Conservation (phyloP, 148 eudicot species). For the Linanthus parryae region DNA sequence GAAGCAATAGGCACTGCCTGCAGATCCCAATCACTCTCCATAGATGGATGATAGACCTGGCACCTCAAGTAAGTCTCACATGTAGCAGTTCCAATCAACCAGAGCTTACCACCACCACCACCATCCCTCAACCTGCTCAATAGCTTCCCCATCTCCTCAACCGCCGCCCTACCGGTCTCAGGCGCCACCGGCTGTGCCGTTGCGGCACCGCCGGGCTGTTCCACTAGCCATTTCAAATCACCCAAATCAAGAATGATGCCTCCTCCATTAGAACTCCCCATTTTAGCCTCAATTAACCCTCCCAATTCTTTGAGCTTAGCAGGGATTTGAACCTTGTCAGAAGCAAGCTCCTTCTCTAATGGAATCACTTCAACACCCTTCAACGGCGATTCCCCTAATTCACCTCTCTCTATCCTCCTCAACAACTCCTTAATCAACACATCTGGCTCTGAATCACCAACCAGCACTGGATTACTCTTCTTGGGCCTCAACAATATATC, state of each 20-base stretch:
- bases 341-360: constrained; percentile 34
- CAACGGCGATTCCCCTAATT: constrained; percentile 33
- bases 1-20: constrained; percentile 84
- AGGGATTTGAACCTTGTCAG: constrained; percentile 20
- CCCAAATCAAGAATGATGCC: constrained; percentile 70
- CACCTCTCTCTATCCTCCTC: constrained; percentile 44
- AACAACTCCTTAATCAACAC: constrained; percentile 49
- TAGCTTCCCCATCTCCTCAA: constrained; percentile 39
- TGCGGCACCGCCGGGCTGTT: constrained; percentile 22
- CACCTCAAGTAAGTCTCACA: constrained; percentile 96
- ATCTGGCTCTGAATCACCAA: constrained; percentile 62
- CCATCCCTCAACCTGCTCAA: constrained; percentile 30
- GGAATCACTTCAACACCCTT: constrained; percentile 44
- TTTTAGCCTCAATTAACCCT: constrained; percentile 33
- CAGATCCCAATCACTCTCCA: constrained; percentile 94
- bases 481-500: constrained; percentile 42
- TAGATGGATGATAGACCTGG: constrained; percentile 70
- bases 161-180: constrained; percentile 29
- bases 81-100: constrained; percentile 91
- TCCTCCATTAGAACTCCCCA: constrained; percentile 20
- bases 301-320: constrained; percentile 43
- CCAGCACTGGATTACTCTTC: constrained; percentile 70
- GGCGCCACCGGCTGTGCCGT: constrained; percentile 15
- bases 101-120: constrained; percentile 28
- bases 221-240: constrained; percentile 53